phyloP scores from a whole-genome alignment of 257 asterid species.

The Jaltomata sinuosa region DNA sequence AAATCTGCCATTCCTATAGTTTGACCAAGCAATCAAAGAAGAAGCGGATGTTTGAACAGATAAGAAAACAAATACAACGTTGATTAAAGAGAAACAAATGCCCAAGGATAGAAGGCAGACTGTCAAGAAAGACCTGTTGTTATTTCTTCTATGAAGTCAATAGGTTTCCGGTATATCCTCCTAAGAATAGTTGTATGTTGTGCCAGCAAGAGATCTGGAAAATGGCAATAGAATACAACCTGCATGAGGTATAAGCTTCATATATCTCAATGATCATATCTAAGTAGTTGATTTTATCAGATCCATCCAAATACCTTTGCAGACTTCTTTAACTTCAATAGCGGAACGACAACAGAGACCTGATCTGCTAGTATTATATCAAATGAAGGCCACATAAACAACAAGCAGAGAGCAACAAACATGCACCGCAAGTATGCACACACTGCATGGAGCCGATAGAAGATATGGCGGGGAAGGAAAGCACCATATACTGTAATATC shows the following conservation, averaged over 20 bases:
- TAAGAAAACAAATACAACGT: neutral
- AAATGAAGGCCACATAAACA: constrained; percentile 60
- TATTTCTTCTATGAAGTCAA: constrained; percentile 73
- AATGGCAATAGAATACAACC: constrained; percentile 96
- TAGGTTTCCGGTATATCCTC: constrained; percentile 83
- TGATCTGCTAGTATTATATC: constrained; percentile 77
- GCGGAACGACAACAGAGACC: constrained; percentile 73
- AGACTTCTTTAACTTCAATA: constrained; percentile 66
- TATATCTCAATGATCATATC: neutral
- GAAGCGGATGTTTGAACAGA: neutral
- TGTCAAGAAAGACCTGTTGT: constrained; percentile 59
- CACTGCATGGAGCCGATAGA: constrained; percentile 72
- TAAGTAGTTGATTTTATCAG: neutral
- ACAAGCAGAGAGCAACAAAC: constrained; percentile 68
- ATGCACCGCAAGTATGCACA: constrained; percentile 91
- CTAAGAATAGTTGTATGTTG: constrained; percentile 71
- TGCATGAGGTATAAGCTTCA: constrained; percentile 14
- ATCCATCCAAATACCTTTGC: constrained; percentile 47
- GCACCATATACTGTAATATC: constrained; percentile 77
- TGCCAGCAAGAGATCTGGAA: constrained; percentile 86
- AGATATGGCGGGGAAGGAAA: constrained; percentile 78
- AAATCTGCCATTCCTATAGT: constrained; percentile 86
- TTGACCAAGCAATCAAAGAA: neutral
- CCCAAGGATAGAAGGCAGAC: neutral
- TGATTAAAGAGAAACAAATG: neutral